Evolutionary conservation across 805 yeast genomes (phyloP).

Genomic region (Yamadazyma olivae): DNA sequence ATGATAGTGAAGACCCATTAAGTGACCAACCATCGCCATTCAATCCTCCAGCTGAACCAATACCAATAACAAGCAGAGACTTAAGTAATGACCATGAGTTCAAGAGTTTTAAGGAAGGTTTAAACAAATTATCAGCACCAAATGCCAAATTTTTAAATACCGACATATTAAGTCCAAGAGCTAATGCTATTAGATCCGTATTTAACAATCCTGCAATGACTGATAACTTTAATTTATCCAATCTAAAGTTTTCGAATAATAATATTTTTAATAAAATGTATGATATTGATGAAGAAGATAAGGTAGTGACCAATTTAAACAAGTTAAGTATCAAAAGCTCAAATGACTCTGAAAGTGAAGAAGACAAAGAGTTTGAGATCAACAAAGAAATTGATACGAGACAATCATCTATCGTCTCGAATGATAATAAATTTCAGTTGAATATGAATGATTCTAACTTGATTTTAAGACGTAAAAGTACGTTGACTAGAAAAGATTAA

Average conservation of each 20-base stretch:
- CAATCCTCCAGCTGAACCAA: conserved; percentile 1
- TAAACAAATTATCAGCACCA: conserved; percentile 7
- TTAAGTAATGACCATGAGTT: background rate
- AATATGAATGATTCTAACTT: conserved; percentile 64
- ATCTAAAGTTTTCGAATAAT: conserved; percentile 25
- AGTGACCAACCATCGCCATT: conserved; percentile 14
- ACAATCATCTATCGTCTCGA: conserved; percentile 37
- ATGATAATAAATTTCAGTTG: conserved; percentile 51
- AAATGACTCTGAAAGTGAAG: conserved; percentile 9
- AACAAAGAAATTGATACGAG: conserved; percentile 30
- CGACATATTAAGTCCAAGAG: conserved; percentile 28
- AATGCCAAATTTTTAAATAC: conserved; percentile 7
- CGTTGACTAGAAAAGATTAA: conserved; percentile 2
- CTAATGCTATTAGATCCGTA: conserved; percentile 39
- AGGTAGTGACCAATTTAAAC: conserved; percentile 20
- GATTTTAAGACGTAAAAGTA: conserved; percentile 49
- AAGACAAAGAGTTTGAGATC: conserved; percentile 19
- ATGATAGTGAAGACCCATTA: conserved; percentile 14
- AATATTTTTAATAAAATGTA: conserved; percentile 20
- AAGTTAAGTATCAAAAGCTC: conserved; percentile 11
- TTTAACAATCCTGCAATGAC: conserved; percentile 44
- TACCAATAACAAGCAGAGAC: background rate
- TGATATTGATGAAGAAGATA: conserved; percentile 21
- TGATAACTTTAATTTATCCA: conserved; percentile 22
- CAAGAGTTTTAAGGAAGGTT: background rate